phyloP scores from a whole-genome alignment of 352 stramenopile genomes.

The Globisporangium parvum region DNA sequence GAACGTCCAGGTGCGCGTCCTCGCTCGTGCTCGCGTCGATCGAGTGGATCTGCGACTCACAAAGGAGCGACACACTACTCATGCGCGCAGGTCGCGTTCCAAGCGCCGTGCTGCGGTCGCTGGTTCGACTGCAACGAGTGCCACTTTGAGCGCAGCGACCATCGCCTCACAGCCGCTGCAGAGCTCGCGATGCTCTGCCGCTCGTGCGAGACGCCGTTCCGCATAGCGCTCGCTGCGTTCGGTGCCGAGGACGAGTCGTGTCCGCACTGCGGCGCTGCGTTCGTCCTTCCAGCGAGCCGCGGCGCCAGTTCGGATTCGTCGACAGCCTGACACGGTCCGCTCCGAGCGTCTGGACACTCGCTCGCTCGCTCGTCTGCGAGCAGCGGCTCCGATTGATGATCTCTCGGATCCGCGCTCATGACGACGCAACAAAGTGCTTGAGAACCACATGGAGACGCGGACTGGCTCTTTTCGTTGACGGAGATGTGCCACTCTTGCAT shows the following conservation, averaged over 20 bases:
- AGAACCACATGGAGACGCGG: neutral
- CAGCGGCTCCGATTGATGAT: neutral
- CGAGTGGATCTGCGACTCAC: neutral
- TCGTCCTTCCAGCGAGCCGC: conserved; percentile 24
- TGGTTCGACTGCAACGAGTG: conserved; percentile 81
- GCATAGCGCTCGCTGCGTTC: conserved; percentile 50
- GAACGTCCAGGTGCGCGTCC: conserved; percentile 24
- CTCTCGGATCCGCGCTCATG: neutral
- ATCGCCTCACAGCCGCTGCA: conserved; percentile 28
- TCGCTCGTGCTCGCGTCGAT: neutral
- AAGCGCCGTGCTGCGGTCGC: conserved; percentile 56
- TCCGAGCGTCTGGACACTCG: too few relatives aligned
- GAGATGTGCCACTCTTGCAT: neutral
- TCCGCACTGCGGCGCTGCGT: conserved; percentile 48
- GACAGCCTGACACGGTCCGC: neutral
- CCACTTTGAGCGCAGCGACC: conserved; percentile 60
- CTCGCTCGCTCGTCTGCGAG: conserved; percentile 8
- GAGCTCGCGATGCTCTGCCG: conserved; percentile 70
- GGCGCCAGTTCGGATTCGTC: conserved; percentile 1
- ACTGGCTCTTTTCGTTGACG: neutral
- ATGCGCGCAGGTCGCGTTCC: conserved; percentile 45
- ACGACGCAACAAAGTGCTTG: too few relatives aligned
- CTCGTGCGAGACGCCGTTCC: conserved; percentile 55
- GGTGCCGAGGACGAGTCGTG: conserved; percentile 50
- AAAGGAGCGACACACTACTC: neutral